Percentiles rank a stretch among this genome's conserved stretches.
Conservation (phyloP, 2,329 filamentous ascomycete species). For the Periconia macrospinosa region DNA sequence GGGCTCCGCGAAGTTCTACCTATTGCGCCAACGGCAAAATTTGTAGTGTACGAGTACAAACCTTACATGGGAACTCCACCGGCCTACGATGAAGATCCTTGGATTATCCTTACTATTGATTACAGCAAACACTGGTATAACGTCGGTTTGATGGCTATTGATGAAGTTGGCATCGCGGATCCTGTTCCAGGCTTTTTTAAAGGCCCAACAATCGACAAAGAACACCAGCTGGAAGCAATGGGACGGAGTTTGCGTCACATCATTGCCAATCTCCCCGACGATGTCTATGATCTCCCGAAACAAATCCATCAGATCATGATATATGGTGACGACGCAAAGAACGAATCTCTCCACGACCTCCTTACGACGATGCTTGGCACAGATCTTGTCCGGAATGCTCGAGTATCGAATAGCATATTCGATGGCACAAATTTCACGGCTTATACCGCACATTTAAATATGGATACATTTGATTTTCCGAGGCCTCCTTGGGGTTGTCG, state of each 20-base stretch:
- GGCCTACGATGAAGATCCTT: conserved; percentile 7
- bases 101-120: conserved; percentile 7
- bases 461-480: conserved; percentile 8
- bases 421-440: conserved; percentile 7
- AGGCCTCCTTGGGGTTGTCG: conserved; percentile 5
- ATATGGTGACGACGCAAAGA: conserved; percentile 12
- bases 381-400: conserved; percentile 7
- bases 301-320: conserved; percentile 9
- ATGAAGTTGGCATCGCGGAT: conserved; percentile 7
- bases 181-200: conserved; percentile 1
- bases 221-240: conserved; percentile 7
- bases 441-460: neutral
- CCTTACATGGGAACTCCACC: neutral
- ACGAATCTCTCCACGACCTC: conserved; percentile 1
- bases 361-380: conserved; percentile 2
- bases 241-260: conserved; percentile 2
- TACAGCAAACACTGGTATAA: conserved; percentile 5
- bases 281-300: neutral
- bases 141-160: conserved; percentile 1
- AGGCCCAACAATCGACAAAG: conserved; percentile 2
- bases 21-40: conserved; percentile 4
- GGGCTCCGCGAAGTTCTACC: conserved; percentile 12
- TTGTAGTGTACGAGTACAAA: conserved; percentile 1
- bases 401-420: conserved; percentile 6
- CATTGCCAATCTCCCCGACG: conserved; percentile 5